Evolutionary conservation across 83 land plant genomes (phyloP), one percentile per base, ranked within the genome.

Genomic region (Isoetes engelmannii): DNA sequence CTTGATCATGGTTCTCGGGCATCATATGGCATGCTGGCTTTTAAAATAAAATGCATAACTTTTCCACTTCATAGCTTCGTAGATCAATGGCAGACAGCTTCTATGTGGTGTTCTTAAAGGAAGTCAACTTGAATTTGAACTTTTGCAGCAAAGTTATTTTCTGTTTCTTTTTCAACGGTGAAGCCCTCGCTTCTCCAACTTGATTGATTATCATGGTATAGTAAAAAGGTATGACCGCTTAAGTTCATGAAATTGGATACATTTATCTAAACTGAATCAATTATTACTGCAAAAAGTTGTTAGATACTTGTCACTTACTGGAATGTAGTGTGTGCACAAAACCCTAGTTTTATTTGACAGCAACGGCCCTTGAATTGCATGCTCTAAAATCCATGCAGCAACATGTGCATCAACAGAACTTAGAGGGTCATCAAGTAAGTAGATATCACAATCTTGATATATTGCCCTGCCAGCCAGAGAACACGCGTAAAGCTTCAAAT

Each of bases 341-440:
- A 92, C 47, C 5, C 93, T 71, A 28, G 97, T 86, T 59, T 83
- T 83, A 44, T 82, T 71, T 20, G 65, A 42, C 83, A 83, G 74
- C 46, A 86, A 67, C 60, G 87, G 78, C 4, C 97, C 86, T 19
- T 77, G 57, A 66, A 92, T 84, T 4, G 82, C 84, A 69, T 89
- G 75, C 13, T 76, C 63, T 45, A 92, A 61, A 65, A 92, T 72
- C 82, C 85, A 81, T 45, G 68, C 48, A 53, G 88, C 93, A 78
- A 92, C 97, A 54, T 92, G 97, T 43, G 97, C 83, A 76, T 92
- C 97, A 64, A 92, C 97, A 18, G 97, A 87, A 83, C 97, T 92
- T 17, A 92, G 81, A n/a, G 92, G 77, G 55, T 92, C 97, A 81
- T 92, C 97, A 50, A 92, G 85, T 67, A 92, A 48, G 76, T 75